These are phyloP conservation scores for Populus hybrid DNA, from an alignment of 441 rosid species.

Conservation along the genomic window DNA sequence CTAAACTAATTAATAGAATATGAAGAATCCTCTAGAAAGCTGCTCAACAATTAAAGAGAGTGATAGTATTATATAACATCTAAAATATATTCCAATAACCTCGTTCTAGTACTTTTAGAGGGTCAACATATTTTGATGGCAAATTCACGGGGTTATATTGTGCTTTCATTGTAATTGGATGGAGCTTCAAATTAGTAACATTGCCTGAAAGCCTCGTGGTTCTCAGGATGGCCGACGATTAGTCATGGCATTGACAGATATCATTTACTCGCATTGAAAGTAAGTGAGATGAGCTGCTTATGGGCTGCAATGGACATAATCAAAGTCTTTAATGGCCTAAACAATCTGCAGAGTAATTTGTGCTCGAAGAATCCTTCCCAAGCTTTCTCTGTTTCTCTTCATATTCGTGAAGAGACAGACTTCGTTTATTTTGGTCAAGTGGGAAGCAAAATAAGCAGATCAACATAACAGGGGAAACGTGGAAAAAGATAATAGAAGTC, in stretches of 20 bases:
- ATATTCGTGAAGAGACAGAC: not conserved
- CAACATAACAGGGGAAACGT: not conserved
- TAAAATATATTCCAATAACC: not conserved
- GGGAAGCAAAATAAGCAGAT: not conserved
- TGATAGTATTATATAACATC: not conserved
- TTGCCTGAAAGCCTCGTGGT: not conserved
- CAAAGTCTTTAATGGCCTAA: not conserved
- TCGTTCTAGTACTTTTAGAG: slow-evolving; percentile 5
- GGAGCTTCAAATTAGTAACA: not conserved
- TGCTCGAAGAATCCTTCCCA: not conserved
- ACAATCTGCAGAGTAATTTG: not conserved
- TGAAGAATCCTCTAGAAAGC: not conserved
- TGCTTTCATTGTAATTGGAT: not conserved
- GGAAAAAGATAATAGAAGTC: not conserved
- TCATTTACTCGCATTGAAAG: not conserved
- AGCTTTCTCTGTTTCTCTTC: not conserved
- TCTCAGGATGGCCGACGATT: too few relatives aligned
- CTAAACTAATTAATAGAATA: too few relatives aligned
- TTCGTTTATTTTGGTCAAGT: not conserved
- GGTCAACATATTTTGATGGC: not conserved
- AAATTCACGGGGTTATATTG: not conserved
- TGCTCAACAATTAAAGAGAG: not conserved
- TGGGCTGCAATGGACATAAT: too few relatives aligned
- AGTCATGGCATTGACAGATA: too few relatives aligned
- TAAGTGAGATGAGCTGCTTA: too few relatives aligned